Evolutionary conservation across 805 yeast species (phyloP).

Genomic region (Peterozyma toletana): DNA sequence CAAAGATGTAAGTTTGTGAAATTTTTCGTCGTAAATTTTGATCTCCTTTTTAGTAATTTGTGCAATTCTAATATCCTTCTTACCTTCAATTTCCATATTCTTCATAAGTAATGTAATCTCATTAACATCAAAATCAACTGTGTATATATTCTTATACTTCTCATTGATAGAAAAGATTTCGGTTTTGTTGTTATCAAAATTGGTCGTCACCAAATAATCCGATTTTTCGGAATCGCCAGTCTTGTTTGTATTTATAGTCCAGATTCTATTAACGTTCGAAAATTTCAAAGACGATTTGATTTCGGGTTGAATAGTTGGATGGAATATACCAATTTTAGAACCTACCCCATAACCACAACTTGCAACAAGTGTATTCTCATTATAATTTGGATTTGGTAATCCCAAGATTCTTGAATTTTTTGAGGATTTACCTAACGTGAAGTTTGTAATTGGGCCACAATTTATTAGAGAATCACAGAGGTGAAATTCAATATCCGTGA

Average conservation of each 20-base stretch:
- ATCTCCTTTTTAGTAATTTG: constrained; percentile 70
- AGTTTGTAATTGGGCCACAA: constrained; percentile 67
- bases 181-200: constrained; percentile 52
- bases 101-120: constrained; percentile 63
- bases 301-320: constrained; percentile 62
- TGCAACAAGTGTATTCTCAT: constrained; percentile 62
- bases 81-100: constrained; percentile 33
- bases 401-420: constrained; percentile 51
- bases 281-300: constrained; percentile 65
- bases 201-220: constrained; percentile 67
- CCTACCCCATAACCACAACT: constrained; percentile 57
- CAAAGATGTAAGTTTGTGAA: constrained; percentile 44
- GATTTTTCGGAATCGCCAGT: constrained; percentile 26
- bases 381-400: constrained; percentile 57
- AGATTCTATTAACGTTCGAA: constrained; percentile 64
- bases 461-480: constrained; percentile 49
- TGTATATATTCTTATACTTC: constrained; percentile 52
- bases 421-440: constrained; percentile 57
- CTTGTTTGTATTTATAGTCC: constrained; percentile 47
- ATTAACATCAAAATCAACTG: constrained; percentile 56
- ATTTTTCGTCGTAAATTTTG: constrained; percentile 53
- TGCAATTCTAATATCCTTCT: constrained; percentile 47
- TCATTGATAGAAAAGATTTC: constrained; percentile 61
- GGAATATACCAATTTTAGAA: constrained; percentile 52
- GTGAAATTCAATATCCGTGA: constrained; percentile 27